Evolutionary conservation across 2,329 filamentous ascomycete genomes (phyloP).

Genomic region (Fusarium haematococcum): DNA sequence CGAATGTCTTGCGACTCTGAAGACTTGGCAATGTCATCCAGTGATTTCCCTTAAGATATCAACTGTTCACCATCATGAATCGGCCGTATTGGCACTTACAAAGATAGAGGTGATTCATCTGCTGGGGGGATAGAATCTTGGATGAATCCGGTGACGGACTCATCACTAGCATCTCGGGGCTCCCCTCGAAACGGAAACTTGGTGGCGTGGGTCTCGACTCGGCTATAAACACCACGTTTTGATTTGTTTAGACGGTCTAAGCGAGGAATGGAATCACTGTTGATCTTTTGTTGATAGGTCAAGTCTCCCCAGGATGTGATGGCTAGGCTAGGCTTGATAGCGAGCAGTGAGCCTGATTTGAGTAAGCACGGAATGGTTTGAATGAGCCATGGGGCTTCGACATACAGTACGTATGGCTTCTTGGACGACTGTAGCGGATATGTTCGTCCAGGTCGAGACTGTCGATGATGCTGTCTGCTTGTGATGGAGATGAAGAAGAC

Average conservation of each 20-base stretch:
- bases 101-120: background rate
- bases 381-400: background rate
- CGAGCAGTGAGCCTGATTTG: background rate
- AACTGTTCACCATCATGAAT: background rate
- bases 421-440: background rate
- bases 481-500: background rate
- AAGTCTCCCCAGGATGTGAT: background rate
- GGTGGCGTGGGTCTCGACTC: background rate
- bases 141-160: background rate
- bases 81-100: background rate
- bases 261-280: background rate
- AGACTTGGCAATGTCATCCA: background rate
- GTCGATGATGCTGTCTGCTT: background rate
- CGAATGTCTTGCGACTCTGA: background rate
- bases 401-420: background rate
- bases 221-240: background rate
- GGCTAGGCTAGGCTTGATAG: background rate
- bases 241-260: background rate
- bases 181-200: background rate
- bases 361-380: background rate
- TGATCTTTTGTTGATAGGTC: background rate
- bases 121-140: background rate
- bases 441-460: background rate
- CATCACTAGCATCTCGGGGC: background rate
- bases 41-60: no score